Percentiles rank a stretch among this genome's conserved stretches.
phyloP scores from a whole-genome alignment of 257 asterid species.

The Hygrophila difformis region DNA sequence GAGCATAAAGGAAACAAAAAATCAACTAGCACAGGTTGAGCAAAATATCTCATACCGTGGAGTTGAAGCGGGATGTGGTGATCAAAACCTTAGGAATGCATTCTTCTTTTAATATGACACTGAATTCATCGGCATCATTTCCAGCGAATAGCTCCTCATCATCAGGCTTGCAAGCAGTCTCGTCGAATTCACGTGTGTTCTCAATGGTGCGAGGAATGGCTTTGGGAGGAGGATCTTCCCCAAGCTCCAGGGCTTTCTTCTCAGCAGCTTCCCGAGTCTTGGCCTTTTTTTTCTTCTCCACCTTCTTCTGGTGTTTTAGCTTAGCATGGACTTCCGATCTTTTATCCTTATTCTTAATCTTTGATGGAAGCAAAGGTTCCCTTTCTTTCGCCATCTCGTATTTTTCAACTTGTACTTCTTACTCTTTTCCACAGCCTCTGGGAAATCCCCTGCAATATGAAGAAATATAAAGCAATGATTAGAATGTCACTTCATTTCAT shows the following conservation, averaged over 20 bases:
- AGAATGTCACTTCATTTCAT: too few species aligned
- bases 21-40: neutral
- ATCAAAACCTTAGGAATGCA: constrained; percentile 64
- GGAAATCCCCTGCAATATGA: too few species aligned
- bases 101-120: constrained; percentile 47
- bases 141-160: constrained; percentile 89
- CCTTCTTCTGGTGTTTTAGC: constrained; percentile 65
- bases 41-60: constrained; percentile 43
- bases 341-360: constrained; percentile 73
- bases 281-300: constrained; percentile 60
- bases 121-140: constrained; percentile 88
- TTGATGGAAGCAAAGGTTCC: constrained; percentile 57
- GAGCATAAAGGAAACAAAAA: constrained; percentile 1
- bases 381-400: constrained; percentile 13
- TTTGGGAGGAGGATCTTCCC: constrained; percentile 80
- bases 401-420: too few species aligned
- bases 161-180: constrained; percentile 82
- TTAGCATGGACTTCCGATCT: constrained; percentile 73
- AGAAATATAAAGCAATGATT: too few species aligned
- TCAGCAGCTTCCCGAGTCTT: constrained; percentile 74
- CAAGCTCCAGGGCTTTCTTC: constrained; percentile 78
- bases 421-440: neutral
- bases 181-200: constrained; percentile 83
- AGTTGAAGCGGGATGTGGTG: constrained; percentile 84
- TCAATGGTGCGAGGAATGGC: constrained; percentile 76